A percentile compares a stretch with the other conserved stretches of the same genome.
These are phyloP conservation scores for Tillandsia leiboldiana DNA, from an alignment of 176 grass and related monocot species.

Conservation along the genomic window DNA sequence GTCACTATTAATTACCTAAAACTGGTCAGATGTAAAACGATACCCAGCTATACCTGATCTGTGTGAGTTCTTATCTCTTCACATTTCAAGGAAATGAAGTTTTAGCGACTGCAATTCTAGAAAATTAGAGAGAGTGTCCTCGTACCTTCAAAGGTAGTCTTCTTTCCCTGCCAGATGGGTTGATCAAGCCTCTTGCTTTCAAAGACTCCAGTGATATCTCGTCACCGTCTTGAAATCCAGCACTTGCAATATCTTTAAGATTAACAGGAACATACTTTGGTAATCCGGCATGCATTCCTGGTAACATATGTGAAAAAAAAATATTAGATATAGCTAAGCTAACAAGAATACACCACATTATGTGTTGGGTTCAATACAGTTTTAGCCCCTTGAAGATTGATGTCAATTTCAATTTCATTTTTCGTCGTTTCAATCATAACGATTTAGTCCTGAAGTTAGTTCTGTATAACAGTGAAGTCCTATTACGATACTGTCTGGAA, in stretches of 20 bases:
- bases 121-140: background rate
- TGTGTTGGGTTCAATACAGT: too few species aligned
- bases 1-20: background rate
- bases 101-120: background rate
- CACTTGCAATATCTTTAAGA: slow-evolving; percentile 63
- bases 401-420: too few species aligned
- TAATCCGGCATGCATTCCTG: slow-evolving; percentile 87
- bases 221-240: slow-evolving; percentile 80
- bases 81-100: background rate
- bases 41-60: background rate
- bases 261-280: slow-evolving; percentile 89
- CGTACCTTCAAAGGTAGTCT: slow-evolving; percentile 83
- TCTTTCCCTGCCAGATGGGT: slow-evolving; percentile 85
- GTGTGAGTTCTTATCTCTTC: background rate
- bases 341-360: background rate
- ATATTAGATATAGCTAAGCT: slow-evolving; percentile 4
- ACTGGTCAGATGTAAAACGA: background rate
- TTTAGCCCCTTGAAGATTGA: too few species aligned
- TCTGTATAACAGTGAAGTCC: too few species aligned
- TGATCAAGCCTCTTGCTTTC: slow-evolving; percentile 69
- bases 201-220: slow-evolving; percentile 77
- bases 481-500: too few species aligned
- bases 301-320: slow-evolving; percentile 22
- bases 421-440: too few species aligned
- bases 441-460: too few species aligned